Evolutionary conservation across 495 filamentous ascomycete genomes (phyloP).

Genomic region (Podospora bellae-mahoneyi): DNA sequence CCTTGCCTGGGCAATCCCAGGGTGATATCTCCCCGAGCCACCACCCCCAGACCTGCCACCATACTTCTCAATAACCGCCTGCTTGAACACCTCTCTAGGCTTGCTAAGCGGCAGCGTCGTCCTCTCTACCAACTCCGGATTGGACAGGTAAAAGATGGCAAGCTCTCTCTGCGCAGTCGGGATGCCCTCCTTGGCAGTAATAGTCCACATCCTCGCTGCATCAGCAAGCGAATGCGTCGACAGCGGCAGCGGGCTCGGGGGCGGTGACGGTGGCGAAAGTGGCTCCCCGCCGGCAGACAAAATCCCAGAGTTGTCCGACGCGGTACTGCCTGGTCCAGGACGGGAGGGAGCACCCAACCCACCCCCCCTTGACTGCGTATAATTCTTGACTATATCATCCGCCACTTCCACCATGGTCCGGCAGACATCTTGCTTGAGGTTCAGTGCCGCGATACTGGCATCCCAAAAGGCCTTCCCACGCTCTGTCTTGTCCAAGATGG

Average conservation of each 20-base stretch:
- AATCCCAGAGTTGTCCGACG: constrained; percentile 21
- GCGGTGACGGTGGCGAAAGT: constrained; percentile 24
- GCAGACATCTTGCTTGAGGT: constrained; percentile 85
- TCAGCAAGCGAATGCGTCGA: constrained; percentile 68
- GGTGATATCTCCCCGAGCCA: constrained; percentile 32
- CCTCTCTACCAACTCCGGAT: constrained; percentile 81
- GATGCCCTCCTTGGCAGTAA: constrained; percentile 90
- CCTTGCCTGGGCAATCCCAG: constrained; percentile 19
- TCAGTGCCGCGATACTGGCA: constrained; percentile 80
- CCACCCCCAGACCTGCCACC: constrained; percentile 35
- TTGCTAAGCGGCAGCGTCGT: constrained; percentile 81
- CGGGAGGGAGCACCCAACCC: constrained; percentile 17
- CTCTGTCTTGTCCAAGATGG: constrained; percentile 78
- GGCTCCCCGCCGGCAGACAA: constrained; percentile 16
- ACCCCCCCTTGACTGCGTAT: constrained; percentile 44
- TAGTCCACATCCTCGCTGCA: constrained; percentile 88
- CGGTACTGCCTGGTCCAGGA: constrained; percentile 28
- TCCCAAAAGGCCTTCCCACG: constrained; percentile 94
- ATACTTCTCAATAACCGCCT: constrained; percentile 75
- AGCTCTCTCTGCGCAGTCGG: constrained; percentile 91
- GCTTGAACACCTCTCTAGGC: constrained; percentile 87
- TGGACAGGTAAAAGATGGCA: constrained; percentile 89
- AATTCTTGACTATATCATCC: constrained; percentile 65
- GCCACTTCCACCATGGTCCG: constrained; percentile 86
- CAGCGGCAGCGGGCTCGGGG: constrained; percentile 42